Evolutionary conservation across 768 basidiomycete species (phyloP).

Genomic region (Podaxis sp.): DNA sequence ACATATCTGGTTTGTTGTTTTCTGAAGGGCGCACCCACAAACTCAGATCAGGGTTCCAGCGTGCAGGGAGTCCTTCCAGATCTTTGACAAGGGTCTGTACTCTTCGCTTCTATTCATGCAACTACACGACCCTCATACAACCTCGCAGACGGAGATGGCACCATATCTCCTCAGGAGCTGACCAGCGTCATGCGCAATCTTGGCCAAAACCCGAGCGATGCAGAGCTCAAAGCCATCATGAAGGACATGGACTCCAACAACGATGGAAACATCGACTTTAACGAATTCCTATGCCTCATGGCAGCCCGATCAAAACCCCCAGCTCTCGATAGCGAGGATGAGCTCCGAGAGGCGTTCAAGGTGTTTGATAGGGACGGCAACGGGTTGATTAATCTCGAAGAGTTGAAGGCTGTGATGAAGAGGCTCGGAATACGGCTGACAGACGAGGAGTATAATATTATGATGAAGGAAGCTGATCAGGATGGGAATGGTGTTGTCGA

Average conservation of each 20-base stretch:
- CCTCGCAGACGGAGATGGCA: conserved; percentile 78
- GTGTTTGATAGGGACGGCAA: conserved; percentile 97
- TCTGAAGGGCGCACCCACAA: background rate
- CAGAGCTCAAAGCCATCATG: conserved; percentile 89
- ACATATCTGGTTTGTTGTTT: conserved; percentile 8
- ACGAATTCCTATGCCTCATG: conserved; percentile 82
- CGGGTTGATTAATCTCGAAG: conserved; percentile 83
- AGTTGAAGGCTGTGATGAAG: conserved; percentile 90
- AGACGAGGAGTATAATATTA: conserved; percentile 78
- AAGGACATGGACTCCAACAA: conserved; percentile 79
- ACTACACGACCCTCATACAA: background rate
- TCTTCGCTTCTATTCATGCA: conserved; percentile 1
- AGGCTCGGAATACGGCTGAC: conserved; percentile 82
- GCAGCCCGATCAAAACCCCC: conserved; percentile 52
- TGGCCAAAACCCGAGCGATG: conserved; percentile 88
- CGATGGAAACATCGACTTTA: conserved; percentile 87
- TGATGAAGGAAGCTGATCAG: conserved; percentile 88
- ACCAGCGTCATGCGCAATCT: conserved; percentile 90
- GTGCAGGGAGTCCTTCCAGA: conserved; percentile 90
- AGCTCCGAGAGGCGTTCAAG: conserved; percentile 95
- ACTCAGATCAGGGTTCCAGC: conserved; percentile 36
- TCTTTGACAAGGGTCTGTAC: conserved; percentile 77
- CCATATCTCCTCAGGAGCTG: conserved; percentile 84
- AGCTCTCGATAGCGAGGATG: conserved; percentile 60
- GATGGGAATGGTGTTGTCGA: conserved; percentile 87